Base-by-base conservation (phyloP, 768 basidiomycete genomes). In the Russula ochroleuca region DNA sequence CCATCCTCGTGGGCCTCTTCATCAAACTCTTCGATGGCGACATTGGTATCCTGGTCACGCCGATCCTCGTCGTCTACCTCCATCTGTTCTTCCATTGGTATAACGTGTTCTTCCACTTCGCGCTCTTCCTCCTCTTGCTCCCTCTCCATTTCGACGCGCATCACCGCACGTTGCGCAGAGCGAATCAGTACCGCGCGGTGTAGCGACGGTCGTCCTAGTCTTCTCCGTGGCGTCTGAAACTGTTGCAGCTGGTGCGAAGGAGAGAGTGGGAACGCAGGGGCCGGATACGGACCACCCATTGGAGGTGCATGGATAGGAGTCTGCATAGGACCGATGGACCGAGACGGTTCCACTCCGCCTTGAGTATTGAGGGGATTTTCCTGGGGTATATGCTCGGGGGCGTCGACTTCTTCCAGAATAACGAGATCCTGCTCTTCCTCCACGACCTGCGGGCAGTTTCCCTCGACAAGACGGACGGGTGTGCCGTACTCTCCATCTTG, bases 151-250 rank as follows among this genome's bases (percentile, higher is more conserved):
- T 83, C 85, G 5, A 79, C 77, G 43, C 77, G 76, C 68, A 83
- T 60, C 0, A 83, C 80, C 0, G 83, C 82, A 15, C 86, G 78
- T 69, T 89, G 87, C 0, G 86, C 86, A 43, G 85, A 86, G 11
- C 86, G 80, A 14, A 90, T 83, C 11, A 90, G 76, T 2, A 90
- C 88, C 0, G 85, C 85, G 14, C 83, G 82, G 68, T 90, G 87
- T 1, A 90, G 74, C 2, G 83, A 84, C 17, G 77, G 77, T 1
- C 82, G 75, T 5, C 72, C 69, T 13, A 61, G 63, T 25, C 72
- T 69, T 13, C 69, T 69, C 6, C 53, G 74, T 51, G 61, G 75
- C 53, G 68, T 68, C 48, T 67, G 66, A 13, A 63, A 64, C 45
- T 68, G 68, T 21, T 59, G 62, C 9, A 35, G 1, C 35, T 67